A percentile compares a stretch with the other conserved stretches of the same genome.
phyloP scores from a whole-genome alignment of 2,329 filamentous ascomycete genomes.

The Elsinoe ampelina region DNA sequence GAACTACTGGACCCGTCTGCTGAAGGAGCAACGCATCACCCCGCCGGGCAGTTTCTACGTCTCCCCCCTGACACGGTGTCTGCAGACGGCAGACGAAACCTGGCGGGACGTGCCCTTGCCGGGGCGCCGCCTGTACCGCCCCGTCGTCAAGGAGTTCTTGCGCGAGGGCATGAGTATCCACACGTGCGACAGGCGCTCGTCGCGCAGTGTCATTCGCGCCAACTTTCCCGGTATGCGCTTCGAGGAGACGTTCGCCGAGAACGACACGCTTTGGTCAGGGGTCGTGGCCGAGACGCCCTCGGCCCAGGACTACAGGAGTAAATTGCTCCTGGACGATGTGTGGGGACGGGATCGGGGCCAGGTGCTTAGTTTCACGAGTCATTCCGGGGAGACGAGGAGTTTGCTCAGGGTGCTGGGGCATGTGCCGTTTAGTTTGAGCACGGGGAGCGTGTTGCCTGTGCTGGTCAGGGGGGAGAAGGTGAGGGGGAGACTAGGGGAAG shows the following conservation, averaged over 20 bases:
- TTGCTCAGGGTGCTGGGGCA: constrained; percentile 51
- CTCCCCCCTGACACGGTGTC: constrained; percentile 54
- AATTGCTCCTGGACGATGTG: constrained; percentile 47
- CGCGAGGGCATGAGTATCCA: constrained; percentile 59
- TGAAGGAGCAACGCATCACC: constrained; percentile 47
- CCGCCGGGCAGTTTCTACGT: constrained; percentile 56
- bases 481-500: constrained; percentile 24
- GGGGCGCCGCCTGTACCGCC: constrained; percentile 42
- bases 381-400: constrained; percentile 48
- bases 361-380: constrained; percentile 52
- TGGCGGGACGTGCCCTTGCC: constrained; percentile 49
- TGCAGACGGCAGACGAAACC: constrained; percentile 54
- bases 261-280: constrained; percentile 46
- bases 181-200: constrained; percentile 56
- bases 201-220: constrained; percentile 43
- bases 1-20: constrained; percentile 48
- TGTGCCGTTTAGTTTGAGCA: constrained; percentile 52
- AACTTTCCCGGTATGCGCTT: constrained; percentile 48
- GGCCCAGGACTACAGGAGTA: constrained; percentile 45
- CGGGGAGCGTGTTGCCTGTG: constrained; percentile 59
- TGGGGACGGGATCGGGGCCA: constrained; percentile 45
- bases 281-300: constrained; percentile 41
- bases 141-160: constrained; percentile 55
- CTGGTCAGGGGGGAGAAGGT: constrained; percentile 51
- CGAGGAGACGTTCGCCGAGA: constrained; percentile 52